Percentiles rank a stretch among this genome's conserved stretches.
Conservation (phyloP, 495 filamentous ascomycete species). For the Penicillium psychrofluorescens region DNA sequence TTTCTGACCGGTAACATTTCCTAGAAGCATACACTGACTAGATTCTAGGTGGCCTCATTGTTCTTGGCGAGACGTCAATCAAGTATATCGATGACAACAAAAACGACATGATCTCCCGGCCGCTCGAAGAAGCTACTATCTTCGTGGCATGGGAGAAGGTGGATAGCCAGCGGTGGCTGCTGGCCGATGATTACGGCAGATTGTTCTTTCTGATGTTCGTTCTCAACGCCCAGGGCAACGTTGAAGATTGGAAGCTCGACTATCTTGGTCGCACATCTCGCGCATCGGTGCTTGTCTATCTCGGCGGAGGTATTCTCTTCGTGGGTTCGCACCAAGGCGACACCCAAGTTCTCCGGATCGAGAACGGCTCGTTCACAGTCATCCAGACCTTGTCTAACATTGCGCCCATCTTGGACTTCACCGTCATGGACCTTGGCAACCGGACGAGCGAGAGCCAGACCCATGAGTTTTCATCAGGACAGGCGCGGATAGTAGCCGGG, state of each 20-base stretch:
- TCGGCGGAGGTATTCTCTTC: constrained; percentile 69
- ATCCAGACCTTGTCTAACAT: constrained; percentile 79
- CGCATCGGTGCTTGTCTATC: constrained; percentile 69
- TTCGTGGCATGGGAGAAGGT: constrained; percentile 86
- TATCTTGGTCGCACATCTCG: constrained; percentile 64
- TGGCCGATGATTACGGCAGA: constrained; percentile 85
- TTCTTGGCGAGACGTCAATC: constrained; percentile 79
- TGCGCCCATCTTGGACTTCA: constrained; percentile 87
- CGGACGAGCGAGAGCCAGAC: constrained; percentile 66
- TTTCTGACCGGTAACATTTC: constrained; percentile 1
- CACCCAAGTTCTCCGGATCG: constrained; percentile 71
- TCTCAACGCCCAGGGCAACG: constrained; percentile 52
- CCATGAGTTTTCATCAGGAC: constrained; percentile 89
- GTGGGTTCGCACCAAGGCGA: constrained; percentile 90
- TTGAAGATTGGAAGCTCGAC: constrained; percentile 60
- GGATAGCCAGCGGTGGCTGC: constrained; percentile 68
- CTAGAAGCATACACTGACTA: neutral
- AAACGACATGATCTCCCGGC: constrained; percentile 51
- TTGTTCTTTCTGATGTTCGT: constrained; percentile 74
- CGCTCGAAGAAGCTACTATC: constrained; percentile 64
- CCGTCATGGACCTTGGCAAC: constrained; percentile 90
- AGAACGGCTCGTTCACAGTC: constrained; percentile 47
- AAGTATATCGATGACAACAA: constrained; percentile 70
- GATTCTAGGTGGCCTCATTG: constrained; percentile 58
- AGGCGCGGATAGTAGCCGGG: constrained; percentile 87